A percentile compares a stretch with the other conserved stretches of the same genome.
Evolutionary conservation across 2,329 filamentous ascomycete species (phyloP).

Genomic region (Cucurbitaria berberidis): DNA sequence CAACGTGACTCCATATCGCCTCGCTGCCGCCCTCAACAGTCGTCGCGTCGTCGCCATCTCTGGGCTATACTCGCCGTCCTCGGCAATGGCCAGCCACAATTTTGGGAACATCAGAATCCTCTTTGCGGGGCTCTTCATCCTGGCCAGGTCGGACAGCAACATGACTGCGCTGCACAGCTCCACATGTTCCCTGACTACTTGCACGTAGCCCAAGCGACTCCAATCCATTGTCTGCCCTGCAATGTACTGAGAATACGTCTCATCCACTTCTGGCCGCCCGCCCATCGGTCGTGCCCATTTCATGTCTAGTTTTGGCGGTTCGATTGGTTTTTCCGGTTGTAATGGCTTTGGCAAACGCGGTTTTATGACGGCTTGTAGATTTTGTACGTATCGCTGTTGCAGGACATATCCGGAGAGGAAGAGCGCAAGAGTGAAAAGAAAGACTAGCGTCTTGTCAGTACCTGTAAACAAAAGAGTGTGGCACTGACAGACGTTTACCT

Average conservation of each 20-base stretch:
- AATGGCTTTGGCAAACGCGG: constrained; percentile 55
- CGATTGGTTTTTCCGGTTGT: constrained; percentile 39
- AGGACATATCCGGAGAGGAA: constrained; percentile 88
- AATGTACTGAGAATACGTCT: constrained; percentile 40
- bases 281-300: constrained; percentile 47
- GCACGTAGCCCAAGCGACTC: constrained; percentile 55
- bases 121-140: constrained; percentile 54
- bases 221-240: constrained; percentile 51
- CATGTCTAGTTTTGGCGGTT: constrained; percentile 41
- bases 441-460: constrained; percentile 54
- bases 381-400: constrained; percentile 82
- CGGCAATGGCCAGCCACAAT: constrained; percentile 42
- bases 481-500: constrained; percentile 35
- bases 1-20: constrained; percentile 54
- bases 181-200: constrained; percentile 53
- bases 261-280: constrained; percentile 34
- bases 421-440: constrained; percentile 78
- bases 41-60: constrained; percentile 53
- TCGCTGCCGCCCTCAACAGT: constrained; percentile 53
- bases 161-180: constrained; percentile 59
- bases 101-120: constrained; percentile 55
- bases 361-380: constrained; percentile 75
- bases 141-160: constrained; percentile 55
- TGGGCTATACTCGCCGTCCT: constrained; percentile 48
- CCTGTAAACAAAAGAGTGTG: background rate